A percentile compares a stretch with the other conserved stretches of the same genome.
Conservation (phyloP, 352 stramenopile species). For the Phytophthora sojae region DNA sequence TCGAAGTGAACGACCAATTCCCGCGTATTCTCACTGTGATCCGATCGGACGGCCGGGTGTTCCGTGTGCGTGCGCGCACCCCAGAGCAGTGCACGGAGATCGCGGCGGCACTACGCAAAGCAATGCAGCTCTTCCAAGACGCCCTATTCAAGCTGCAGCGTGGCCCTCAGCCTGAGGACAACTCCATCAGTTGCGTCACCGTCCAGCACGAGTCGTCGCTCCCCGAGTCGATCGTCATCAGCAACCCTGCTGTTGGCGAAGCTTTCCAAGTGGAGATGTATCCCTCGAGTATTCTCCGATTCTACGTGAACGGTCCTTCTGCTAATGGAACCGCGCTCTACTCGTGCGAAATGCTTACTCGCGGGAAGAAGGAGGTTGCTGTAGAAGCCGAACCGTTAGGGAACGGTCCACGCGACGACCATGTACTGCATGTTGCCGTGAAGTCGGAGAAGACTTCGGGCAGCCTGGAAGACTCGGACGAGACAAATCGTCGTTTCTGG, state of each 20-base stretch:
- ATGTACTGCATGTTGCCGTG: conserved; percentile 56
- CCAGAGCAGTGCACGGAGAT: conserved; percentile 76
- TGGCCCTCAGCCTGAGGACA: conserved; percentile 69
- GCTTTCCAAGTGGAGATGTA: conserved; percentile 74
- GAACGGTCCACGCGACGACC: conserved; percentile 42
- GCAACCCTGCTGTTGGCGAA: conserved; percentile 57
- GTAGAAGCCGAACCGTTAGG: conserved; percentile 58
- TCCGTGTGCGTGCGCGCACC: conserved; percentile 71
- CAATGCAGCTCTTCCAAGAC: conserved; percentile 77
- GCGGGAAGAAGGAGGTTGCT: conserved; percentile 33
- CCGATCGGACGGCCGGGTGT: conserved; percentile 77
- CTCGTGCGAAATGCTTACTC: conserved; percentile 64
- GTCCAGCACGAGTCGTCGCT: conserved; percentile 77
- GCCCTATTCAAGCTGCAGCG: conserved; percentile 75
- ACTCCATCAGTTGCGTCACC: conserved; percentile 76
- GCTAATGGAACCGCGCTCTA: conserved; percentile 65
- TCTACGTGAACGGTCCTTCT: conserved; percentile 74
- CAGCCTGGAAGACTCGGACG: conserved; percentile 26
- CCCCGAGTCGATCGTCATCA: conserved; percentile 59
- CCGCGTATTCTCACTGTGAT: conserved; percentile 78
- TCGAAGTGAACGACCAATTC: conserved; percentile 77
- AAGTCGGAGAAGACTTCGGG: conserved; percentile 35
- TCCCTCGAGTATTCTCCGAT: conserved; percentile 68
- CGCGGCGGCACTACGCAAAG: conserved; percentile 50
- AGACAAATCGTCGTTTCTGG: conserved; percentile 55